Evolutionary conservation across 2,329 filamentous ascomycete genomes (phyloP).

Genomic region (Fusarium sarcochroum): DNA sequence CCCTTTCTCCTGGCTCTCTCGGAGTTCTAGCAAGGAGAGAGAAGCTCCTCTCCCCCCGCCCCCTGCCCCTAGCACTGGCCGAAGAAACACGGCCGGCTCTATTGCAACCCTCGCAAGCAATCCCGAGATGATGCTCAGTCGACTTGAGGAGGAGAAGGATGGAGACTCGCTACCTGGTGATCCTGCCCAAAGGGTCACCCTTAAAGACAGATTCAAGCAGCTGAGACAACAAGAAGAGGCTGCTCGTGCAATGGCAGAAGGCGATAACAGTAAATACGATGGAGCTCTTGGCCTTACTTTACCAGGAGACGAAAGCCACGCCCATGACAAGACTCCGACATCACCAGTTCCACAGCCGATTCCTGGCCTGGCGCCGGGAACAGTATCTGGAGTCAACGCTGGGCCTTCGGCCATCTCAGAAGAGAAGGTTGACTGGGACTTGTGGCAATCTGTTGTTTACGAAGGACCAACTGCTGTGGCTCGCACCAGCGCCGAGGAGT

Average conservation of each 20-base stretch:
- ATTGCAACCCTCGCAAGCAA: constrained; percentile 85
- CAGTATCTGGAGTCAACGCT: constrained; percentile 83
- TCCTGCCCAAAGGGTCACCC: constrained; percentile 69
- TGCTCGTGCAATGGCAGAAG: constrained; percentile 61
- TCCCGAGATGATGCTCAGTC: constrained; percentile 82
- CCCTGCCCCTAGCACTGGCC: constrained; percentile 62
- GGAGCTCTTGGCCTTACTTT: constrained; percentile 42
- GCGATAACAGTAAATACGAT: constrained; percentile 67
- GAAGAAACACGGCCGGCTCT: constrained; percentile 83
- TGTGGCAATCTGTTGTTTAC: constrained; percentile 97
- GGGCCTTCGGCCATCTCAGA: constrained; percentile 80
- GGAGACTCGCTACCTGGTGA: constrained; percentile 60
- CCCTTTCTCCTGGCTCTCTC: constrained; percentile 88
- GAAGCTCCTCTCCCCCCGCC: constrained; percentile 69
- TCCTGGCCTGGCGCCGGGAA: constrained; percentile 83
- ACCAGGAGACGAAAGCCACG: constrained; percentile 45
- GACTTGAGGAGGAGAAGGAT: constrained; percentile 80
- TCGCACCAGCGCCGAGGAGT: constrained; percentile 87
- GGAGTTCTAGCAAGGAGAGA: constrained; percentile 73
- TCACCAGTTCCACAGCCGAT: constrained; percentile 76
- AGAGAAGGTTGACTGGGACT: constrained; percentile 93
- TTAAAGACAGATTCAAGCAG: constrained; percentile 85
- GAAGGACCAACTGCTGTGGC: constrained; percentile 92
- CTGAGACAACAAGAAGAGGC: constrained; percentile 82
- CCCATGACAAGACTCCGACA: constrained; percentile 53